Evolutionary conservation across 768 basidiomycete genomes (phyloP).

Genomic region (Leccinum subgranulosum): DNA sequence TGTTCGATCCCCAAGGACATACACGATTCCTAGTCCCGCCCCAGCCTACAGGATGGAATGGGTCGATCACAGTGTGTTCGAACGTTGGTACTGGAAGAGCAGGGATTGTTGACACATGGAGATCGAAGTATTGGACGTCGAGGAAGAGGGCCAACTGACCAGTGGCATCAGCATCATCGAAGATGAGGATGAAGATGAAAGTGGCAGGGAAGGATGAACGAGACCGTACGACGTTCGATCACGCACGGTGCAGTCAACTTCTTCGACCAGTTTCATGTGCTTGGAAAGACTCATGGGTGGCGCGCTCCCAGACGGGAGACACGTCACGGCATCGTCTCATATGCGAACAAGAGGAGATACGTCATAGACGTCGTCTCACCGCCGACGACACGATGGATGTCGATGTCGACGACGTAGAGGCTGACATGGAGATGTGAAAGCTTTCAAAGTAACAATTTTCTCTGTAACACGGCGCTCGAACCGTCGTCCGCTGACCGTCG

Average conservation of each 20-base stretch:
- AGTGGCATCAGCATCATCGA: slow-evolving; percentile 77
- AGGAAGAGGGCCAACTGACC: slow-evolving; percentile 52
- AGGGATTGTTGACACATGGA: slow-evolving; percentile 64
- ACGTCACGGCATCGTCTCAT: slow-evolving; percentile 53
- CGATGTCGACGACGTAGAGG: slow-evolving; percentile 52
- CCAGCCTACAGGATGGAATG: slow-evolving; percentile 75
- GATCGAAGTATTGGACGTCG: slow-evolving; percentile 71
- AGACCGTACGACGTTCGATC: slow-evolving; percentile 49
- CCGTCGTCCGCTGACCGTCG: slow-evolving; percentile 68
- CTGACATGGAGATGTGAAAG: slow-evolving; percentile 63
- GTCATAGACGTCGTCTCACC: slow-evolving; percentile 59
- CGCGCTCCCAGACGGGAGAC: slow-evolving; percentile 31
- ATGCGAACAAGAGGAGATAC: slow-evolving; percentile 63
- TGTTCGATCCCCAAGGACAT: no score
- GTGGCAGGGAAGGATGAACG: slow-evolving; percentile 43
- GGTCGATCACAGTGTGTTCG: slow-evolving; percentile 86
- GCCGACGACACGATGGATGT: slow-evolving; percentile 70
- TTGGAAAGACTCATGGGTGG: slow-evolving; percentile 53
- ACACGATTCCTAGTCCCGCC: no score
- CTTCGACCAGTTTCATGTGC: slow-evolving; percentile 47
- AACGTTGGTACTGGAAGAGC: slow-evolving; percentile 92
- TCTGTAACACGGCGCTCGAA: slow-evolving; percentile 27
- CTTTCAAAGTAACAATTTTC: slow-evolving; percentile 60
- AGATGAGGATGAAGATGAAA: slow-evolving; percentile 60
- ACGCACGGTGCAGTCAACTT: slow-evolving; percentile 67